Evolutionary conservation across 257 asterid species (phyloP).

Genomic region (Cinchona pubescens): DNA sequence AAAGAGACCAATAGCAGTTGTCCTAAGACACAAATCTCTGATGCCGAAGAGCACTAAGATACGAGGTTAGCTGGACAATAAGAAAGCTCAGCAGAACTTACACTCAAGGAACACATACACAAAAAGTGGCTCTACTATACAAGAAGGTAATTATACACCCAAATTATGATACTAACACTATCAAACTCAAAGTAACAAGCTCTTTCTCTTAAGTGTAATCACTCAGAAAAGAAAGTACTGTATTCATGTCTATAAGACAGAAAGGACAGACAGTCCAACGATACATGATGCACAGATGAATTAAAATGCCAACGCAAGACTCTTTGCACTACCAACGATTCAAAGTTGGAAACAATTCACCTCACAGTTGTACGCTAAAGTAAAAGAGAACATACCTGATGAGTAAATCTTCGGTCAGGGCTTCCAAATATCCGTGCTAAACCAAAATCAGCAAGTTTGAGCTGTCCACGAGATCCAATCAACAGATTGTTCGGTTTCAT

Average conservation of each 20-base stretch:
- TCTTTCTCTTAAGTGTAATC: background rate
- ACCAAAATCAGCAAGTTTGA: constrained; percentile 96
- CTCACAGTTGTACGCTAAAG: background rate
- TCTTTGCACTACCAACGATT: background rate
- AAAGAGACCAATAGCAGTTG: background rate
- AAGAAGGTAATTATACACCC: background rate
- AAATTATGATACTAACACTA: background rate
- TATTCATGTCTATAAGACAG: background rate
- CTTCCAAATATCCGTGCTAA: constrained; percentile 96
- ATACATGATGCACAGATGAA: background rate
- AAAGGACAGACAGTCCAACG: background rate
- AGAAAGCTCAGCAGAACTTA: background rate
- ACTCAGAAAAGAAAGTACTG: background rate
- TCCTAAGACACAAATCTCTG: background rate
- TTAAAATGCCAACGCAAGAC: background rate
- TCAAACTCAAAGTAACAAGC: background rate
- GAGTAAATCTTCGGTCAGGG: constrained; percentile 93
- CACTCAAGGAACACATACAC: background rate
- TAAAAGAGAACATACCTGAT: constrained; percentile 59
- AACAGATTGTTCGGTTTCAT: constrained; percentile 97
- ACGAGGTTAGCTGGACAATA: background rate
- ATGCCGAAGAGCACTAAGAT: background rate
- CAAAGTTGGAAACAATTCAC: background rate
- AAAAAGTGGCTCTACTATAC: background rate
- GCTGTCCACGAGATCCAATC: constrained; percentile 88